Evolutionary conservation across 768 basidiomycete genomes (phyloP), one percentile per base, ranked within the genome.

Genomic region (Infundibulicybe gibba): DNA sequence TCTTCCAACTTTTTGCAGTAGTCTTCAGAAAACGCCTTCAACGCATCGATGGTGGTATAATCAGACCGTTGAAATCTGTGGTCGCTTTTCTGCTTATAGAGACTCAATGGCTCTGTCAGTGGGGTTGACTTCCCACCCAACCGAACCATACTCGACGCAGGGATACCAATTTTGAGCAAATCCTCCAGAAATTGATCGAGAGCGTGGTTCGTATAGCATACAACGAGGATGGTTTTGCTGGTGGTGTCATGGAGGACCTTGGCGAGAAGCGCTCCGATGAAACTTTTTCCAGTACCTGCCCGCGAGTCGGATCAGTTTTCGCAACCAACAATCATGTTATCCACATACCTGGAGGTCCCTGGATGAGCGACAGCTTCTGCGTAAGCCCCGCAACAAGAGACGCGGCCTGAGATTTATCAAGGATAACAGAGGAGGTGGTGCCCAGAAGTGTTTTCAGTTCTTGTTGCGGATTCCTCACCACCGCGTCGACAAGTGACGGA

Each of bases 171-270:
- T 15, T 71, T 68, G 2, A 87, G 56, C 2, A 88, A 72, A 44
- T 81, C 78, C 17, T 79, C 76, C 3, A 88, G 68, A 45, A 88
- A 82, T 43, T 85, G 79, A 50, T 87, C 85, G 0, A 88, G 72
- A 0, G 86, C 85, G 39, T 88, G 86, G 48, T 88, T 88, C 1
- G 85, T 88, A 50, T 79, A 87, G 52, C 84, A 86, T 14, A 85
- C 80, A 1, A 87, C 82, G 3, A 87, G 74, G 17, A 88, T 85
- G 0, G 58, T 79, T 43, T 71, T 66, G 0, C 54, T 14, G 0
- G 76, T 76, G 44, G 62, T 61, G 12, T 78, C 71, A 41, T 85
- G 74, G 3, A 85, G 60, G 3, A 74, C 64, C 53, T 85, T 87
- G 0, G 82, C 83, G 0, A 87, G 61, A 1, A 87, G 67, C 0